Conservation (phyloP, 192 early-diverging fungal species). For the Geosiphon pyriformis region DNA sequence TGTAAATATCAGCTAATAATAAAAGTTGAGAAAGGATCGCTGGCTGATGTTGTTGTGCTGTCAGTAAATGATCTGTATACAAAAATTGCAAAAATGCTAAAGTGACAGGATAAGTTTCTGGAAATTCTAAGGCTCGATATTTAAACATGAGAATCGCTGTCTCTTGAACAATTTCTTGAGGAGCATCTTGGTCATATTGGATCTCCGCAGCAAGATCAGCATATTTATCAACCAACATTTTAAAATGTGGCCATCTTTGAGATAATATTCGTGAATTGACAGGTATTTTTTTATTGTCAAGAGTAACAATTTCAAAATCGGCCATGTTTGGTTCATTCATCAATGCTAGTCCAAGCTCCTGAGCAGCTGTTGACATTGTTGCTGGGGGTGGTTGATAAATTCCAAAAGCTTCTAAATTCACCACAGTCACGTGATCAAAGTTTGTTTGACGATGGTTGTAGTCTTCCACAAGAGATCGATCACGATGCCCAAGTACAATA, state of each 20-base stretch:
- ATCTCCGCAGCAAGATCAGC: conserved; percentile 22
- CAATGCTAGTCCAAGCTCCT: conserved; percentile 55
- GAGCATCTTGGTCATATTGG: conserved; percentile 27
- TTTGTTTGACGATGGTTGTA: conserved; percentile 76
- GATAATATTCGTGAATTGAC: conserved; percentile 52
- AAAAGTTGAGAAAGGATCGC: conserved; percentile 58
- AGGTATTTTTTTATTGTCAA: conserved; percentile 46
- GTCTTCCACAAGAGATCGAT: conserved; percentile 63
- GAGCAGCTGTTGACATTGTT: conserved; percentile 50
- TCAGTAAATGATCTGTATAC: conserved; percentile 62
- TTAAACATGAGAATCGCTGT: conserved; percentile 39
- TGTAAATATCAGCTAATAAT: conserved; percentile 54
- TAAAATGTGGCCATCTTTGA: conserved; percentile 55
- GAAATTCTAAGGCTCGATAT: conserved; percentile 35
- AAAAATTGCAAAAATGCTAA: conserved; percentile 61
- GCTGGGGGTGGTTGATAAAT: conserved; percentile 50
- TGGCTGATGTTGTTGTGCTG: conserved; percentile 58
- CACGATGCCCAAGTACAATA: conserved; percentile 67
- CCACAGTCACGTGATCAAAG: conserved; percentile 67
- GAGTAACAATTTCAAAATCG: conserved; percentile 52
- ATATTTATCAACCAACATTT: conserved; percentile 35
- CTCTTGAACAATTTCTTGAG: conserved; percentile 14
- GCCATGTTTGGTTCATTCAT: conserved; percentile 52
- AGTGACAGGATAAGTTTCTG: conserved; percentile 46
- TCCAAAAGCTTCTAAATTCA: conserved; percentile 72